phyloP scores from a whole-genome alignment of 805 yeast species.

The Suhomyces pyralidae region DNA sequence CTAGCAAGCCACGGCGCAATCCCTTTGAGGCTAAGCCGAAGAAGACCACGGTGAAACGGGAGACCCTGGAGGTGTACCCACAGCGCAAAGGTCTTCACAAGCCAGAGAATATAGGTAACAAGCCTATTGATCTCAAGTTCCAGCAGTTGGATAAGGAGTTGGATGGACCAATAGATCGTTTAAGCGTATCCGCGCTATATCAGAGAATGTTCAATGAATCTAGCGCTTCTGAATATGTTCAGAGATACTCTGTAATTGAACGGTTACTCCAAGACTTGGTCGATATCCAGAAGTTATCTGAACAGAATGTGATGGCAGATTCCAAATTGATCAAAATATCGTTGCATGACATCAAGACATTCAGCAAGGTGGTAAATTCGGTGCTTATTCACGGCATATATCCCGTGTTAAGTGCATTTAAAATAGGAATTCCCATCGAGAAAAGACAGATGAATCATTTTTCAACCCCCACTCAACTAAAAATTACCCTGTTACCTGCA shows the following conservation, averaged over 20 bases:
- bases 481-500: constrained; percentile 10
- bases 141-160: constrained; percentile 24
- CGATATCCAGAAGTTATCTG: constrained; percentile 38
- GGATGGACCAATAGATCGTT: constrained; percentile 21
- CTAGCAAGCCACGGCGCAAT: constrained; percentile 16
- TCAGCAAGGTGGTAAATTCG: constrained; percentile 61
- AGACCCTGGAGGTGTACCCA: constrained; percentile 31
- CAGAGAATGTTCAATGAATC: not conserved
- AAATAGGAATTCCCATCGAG: constrained; percentile 62
- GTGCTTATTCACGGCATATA: constrained; percentile 71
- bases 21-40: constrained; percentile 27
- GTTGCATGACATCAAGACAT: constrained; percentile 76
- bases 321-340: constrained; percentile 58
- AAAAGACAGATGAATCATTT: constrained; percentile 56
- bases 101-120: constrained; percentile 24
- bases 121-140: constrained; percentile 37
- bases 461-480: constrained; percentile 18
- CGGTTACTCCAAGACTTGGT: constrained; percentile 28
- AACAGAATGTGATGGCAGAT: constrained; percentile 17
- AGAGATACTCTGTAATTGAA: not conserved
- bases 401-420: constrained; percentile 51
- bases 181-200: constrained; percentile 10
- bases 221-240: not conserved
- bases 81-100: constrained; percentile 30
- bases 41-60: constrained; percentile 28